These are phyloP conservation scores for Trifolium dubium DNA, from an alignment of 306 rosid species.

Conservation along the genomic window DNA sequence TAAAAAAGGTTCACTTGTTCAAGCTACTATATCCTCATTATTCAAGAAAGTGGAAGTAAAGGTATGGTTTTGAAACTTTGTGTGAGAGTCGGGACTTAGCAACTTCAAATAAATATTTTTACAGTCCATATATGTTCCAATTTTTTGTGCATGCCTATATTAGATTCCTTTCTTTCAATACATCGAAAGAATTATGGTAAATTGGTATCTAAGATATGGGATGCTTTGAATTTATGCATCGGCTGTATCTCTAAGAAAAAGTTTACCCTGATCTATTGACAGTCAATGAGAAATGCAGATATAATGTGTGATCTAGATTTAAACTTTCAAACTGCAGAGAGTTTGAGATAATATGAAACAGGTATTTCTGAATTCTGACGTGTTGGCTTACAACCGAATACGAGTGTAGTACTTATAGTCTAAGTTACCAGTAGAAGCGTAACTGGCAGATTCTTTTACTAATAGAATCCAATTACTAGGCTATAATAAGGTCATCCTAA, in stretches of 20 bases:
- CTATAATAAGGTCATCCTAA: not conserved
- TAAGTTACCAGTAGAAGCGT: not conserved
- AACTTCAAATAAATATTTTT: not conserved
- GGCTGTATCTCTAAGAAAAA: not conserved
- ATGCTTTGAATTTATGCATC: not conserved
- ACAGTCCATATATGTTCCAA: not conserved
- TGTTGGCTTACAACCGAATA: not conserved
- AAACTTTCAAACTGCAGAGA: not conserved
- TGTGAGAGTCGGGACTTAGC: not conserved
- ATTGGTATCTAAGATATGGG: not conserved
- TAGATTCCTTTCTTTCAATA: not conserved
- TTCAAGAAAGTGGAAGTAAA: slow-evolving; percentile 86
- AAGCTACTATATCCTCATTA: slow-evolving; percentile 77
- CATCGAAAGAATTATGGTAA: not conserved
- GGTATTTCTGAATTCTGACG: not conserved
- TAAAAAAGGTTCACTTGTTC: slow-evolving; percentile 66
- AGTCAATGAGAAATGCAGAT: not conserved
- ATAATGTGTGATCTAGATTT: no score
- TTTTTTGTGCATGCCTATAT: not conserved
- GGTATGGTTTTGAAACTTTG: slow-evolving; percentile 48
- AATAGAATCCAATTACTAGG: not conserved
- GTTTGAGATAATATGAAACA: not conserved
- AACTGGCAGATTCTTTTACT: not conserved
- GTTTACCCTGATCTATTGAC: not conserved
- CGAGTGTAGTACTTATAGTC: not conserved